Evolutionary conservation across 495 filamentous ascomycete genomes (phyloP), one percentile per base, ranked within the genome.

Genomic region (Penicillium lagena): DNA sequence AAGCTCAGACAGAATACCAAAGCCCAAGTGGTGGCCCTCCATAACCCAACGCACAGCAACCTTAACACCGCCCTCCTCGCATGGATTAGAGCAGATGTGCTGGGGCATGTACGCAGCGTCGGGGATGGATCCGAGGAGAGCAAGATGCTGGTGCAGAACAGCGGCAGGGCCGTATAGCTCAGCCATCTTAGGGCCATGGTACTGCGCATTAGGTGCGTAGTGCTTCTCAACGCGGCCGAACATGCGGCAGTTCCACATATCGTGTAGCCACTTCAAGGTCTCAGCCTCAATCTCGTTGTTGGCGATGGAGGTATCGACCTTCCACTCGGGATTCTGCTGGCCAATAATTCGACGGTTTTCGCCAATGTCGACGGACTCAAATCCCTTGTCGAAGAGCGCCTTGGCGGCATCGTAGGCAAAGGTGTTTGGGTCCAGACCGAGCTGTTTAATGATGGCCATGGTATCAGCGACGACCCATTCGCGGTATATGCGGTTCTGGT

Each of bases 361-460:
- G 31, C 41, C 41, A 35, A 43, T 43, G 29, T 43, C 41, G 22
- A 43, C 29, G 12, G 13, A n/a, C 17, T 43, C 41, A 7, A 43
- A 10, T 15, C 41, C 41, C 15, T 36, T 35, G 17, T 43, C 41
- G 15, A 43, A 43, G 2, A 43, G 41, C 9, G 30, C 41, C 11
- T 35, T 35, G 7, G 41, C 41, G 29, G 41, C 29, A 7, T 43
- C 41, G 11, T 35, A 36, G 4, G 41, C 41, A n/a, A 35, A 32
- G 7, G 41, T 36, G n/a, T 37, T 31, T 1, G 33, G 12, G 15
- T 43, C 41, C 2, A 43, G 41, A 27, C 41, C 41, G 3, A 43
- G 41, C n/a, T 43, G 41, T 10, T 43, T 43, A 9, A 43, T 15
- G 15, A 43, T 43, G 7, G 41, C 41, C 41, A 43, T 43, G 32